Percentiles rank a stretch among this genome's conserved stretches.
These are phyloP conservation scores for Alternaria alternata DNA, from an alignment of 2,329 filamentous ascomycete genomes.

Conservation along the genomic window DNA sequence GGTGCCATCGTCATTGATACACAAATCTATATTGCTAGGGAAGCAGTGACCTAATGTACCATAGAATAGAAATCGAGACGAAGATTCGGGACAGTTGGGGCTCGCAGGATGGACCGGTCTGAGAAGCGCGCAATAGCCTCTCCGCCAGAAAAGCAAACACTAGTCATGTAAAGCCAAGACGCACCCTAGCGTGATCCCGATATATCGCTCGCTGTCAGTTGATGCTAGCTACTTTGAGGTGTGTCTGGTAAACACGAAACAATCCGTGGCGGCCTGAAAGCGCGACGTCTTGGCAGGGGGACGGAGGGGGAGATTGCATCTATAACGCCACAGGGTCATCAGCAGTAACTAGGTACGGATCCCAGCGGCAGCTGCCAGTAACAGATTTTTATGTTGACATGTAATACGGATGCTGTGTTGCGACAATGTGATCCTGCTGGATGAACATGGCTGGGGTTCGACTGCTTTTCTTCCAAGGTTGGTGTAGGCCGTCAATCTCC, in stretches of 20 bases:
- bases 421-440: not conserved
- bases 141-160: conserved; percentile 4
- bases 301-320: conserved; percentile 7
- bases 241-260: conserved; percentile 9
- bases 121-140: not conserved
- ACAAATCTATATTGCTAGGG: not conserved
- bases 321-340: not conserved
- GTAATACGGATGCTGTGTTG: not conserved
- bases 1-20: not conserved
- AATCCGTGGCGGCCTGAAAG: conserved; percentile 3
- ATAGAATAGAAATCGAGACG: not conserved
- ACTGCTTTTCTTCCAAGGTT: not conserved
- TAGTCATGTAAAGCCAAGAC: conserved; percentile 1
- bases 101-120: not conserved
- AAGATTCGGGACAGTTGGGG: not conserved
- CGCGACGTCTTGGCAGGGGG: conserved; percentile 20
- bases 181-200: conserved; percentile 5
- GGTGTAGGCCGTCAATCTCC: not conserved
- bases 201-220: not conserved
- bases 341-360: not conserved
- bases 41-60: conserved; percentile 9
- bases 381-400: not conserved
- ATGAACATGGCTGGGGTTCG: not conserved
- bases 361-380: not conserved
- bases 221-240: conserved; percentile 3